Evolutionary conservation across 148 eudicot species (phyloP).

Genomic region (Rheum nobile): DNA sequence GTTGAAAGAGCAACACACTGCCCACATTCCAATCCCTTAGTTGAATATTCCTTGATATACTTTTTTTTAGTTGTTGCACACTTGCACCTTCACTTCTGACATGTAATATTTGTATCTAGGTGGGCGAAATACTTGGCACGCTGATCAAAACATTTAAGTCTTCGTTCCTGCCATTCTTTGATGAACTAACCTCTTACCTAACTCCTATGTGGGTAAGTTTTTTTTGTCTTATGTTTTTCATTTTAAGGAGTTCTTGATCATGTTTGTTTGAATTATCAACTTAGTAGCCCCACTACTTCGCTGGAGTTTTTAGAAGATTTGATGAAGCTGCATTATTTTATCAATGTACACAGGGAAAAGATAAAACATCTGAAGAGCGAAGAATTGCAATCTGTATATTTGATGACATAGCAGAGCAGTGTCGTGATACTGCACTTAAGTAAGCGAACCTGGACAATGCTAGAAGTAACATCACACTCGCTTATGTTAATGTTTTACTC

Average conservation of each 20-base stretch:
- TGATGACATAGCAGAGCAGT: slow-evolving; percentile 93
- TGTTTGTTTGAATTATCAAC: not conserved
- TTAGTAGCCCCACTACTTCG: not conserved
- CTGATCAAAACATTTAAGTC: slow-evolving; percentile 80
- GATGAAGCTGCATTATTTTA: not conserved
- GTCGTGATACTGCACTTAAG: slow-evolving; percentile 88
- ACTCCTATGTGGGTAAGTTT: slow-evolving; percentile 98
- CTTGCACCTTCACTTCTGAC: not conserved
- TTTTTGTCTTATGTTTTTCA: too few species aligned
- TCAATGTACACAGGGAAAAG: slow-evolving; percentile 53
- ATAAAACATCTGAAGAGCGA: slow-evolving; percentile 87
- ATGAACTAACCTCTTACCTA: slow-evolving; percentile 69
- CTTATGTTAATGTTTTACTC: too few species aligned
- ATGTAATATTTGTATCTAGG: slow-evolving; percentile 28
- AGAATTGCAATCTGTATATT: slow-evolving; percentile 94
- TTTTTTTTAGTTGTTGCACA: not conserved
- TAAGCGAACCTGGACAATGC: slow-evolving; percentile 15
- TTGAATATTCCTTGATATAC: not conserved
- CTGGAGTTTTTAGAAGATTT: not conserved
- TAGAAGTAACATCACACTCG: too few species aligned
- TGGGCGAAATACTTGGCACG: slow-evolving; percentile 84
- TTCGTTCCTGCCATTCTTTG: slow-evolving; percentile 86
- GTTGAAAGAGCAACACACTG: not conserved
- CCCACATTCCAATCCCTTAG: not conserved
- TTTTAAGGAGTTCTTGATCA: not conserved